Conservation (phyloP, 2,329 filamentous ascomycete species). For the Aquanectria penicillioides region DNA sequence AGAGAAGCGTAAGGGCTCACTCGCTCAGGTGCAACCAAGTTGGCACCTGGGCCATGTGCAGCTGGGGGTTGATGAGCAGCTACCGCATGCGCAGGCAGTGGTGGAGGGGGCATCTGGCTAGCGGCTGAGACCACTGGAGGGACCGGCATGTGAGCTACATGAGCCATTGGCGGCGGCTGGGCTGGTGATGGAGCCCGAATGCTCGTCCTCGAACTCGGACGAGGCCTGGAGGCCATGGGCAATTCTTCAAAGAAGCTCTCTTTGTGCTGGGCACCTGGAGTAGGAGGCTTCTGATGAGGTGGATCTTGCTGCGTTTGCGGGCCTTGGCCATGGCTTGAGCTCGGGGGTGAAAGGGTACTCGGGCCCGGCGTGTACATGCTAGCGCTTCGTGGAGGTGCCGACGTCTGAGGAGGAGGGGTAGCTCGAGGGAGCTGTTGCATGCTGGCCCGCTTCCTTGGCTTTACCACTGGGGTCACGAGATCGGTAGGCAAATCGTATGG, state of each 20-base stretch:
- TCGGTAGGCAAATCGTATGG: slow-evolving; percentile 97
- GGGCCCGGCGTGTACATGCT: slow-evolving; percentile 60
- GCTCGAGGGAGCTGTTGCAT: slow-evolving; percentile 63
- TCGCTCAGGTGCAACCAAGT: slow-evolving; percentile 64
- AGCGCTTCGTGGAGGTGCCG: slow-evolving; percentile 68
- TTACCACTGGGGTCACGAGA: slow-evolving; percentile 64
- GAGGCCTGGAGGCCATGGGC: slow-evolving; percentile 70
- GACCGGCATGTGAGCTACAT: slow-evolving; percentile 34
- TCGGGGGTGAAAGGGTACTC: slow-evolving; percentile 43
- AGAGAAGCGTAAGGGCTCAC: slow-evolving; percentile 64
- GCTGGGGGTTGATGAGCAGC: slow-evolving; percentile 24
- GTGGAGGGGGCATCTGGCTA: slow-evolving; percentile 34
- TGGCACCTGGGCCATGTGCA: slow-evolving; percentile 42
- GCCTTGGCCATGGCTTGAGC: slow-evolving; percentile 48
- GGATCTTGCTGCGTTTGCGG: slow-evolving; percentile 44
- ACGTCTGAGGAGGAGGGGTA: slow-evolving; percentile 51
- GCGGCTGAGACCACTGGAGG: slow-evolving; percentile 37
- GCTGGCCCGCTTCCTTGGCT: slow-evolving; percentile 73
- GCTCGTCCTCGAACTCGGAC: slow-evolving; percentile 67
- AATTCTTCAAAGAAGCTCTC: slow-evolving; percentile 82
- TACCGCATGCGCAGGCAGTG: slow-evolving; percentile 18
- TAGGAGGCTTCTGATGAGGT: slow-evolving; percentile 46
- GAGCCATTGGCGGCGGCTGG: slow-evolving; percentile 43
- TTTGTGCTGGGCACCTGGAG: slow-evolving; percentile 51
- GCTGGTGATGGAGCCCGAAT: slow-evolving; percentile 55